A percentile compares a stretch with the other conserved stretches of the same genome.
Conservation (phyloP, 129 eudicot species). For the Oenanthe sinensis region DNA sequence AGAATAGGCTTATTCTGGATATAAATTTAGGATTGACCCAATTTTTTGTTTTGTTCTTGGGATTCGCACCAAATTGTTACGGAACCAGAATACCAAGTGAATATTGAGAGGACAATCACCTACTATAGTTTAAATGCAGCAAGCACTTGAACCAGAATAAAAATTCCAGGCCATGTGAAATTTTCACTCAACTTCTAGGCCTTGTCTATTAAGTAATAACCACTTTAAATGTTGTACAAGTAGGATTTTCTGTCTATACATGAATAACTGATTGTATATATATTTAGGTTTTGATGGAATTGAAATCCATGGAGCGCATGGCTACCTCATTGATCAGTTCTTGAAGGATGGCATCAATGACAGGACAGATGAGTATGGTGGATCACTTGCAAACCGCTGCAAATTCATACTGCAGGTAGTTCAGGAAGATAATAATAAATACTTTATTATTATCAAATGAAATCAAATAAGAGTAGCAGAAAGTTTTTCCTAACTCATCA, state of each 20-base stretch:
- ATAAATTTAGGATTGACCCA: background rate
- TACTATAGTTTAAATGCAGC: background rate
- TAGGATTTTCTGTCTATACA: background rate
- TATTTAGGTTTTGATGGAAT: too few species aligned
- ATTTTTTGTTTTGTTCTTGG: background rate
- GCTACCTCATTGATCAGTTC: too few species aligned
- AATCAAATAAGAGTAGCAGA: too few species aligned
- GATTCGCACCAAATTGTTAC: background rate
- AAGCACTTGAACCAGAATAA: background rate
- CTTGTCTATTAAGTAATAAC: background rate
- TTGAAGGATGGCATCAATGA: too few species aligned
- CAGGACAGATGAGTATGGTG: constrained; percentile 74
- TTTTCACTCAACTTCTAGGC: background rate
- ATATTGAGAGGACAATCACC: background rate
- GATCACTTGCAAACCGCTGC: constrained; percentile 69
- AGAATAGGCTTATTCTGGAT: background rate
- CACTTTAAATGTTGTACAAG: background rate
- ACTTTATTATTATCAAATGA: too few species aligned
- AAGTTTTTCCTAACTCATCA: too few species aligned
- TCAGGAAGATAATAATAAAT: too few species aligned
- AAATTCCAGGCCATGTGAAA: background rate
- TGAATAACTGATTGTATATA: constrained; percentile 5
- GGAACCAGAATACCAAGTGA: background rate
- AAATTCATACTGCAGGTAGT: constrained; percentile 61
- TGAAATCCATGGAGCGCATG: too few species aligned